phyloP scores from a whole-genome alignment of 139 green algal genomes.

The Chlorella sp. region DNA sequence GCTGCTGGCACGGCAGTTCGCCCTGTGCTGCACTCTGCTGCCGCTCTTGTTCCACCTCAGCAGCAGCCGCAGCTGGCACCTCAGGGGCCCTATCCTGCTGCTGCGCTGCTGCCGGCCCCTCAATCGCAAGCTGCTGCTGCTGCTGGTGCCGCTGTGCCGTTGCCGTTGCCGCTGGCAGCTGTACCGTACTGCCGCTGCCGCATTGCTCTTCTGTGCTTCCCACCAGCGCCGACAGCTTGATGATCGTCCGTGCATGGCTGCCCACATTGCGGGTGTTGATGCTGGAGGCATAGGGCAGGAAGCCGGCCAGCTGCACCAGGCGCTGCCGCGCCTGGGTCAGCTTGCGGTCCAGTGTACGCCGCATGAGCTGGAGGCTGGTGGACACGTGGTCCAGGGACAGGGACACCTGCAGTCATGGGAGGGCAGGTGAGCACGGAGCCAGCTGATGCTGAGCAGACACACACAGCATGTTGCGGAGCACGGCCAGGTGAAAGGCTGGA shows the following conservation, averaged over 20 bases:
- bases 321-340: constrained; percentile 11
- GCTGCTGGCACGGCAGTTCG: too few relatives aligned
- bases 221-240: constrained; percentile 9
- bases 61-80: too few relatives aligned
- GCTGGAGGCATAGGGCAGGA: constrained; percentile 1
- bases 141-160: neutral
- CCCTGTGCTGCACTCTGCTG: too few relatives aligned
- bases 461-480: too few relatives aligned
- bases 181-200: neutral
- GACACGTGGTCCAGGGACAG: constrained; percentile 4
- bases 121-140: neutral
- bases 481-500: too few relatives aligned
- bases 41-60: too few relatives aligned
- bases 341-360: neutral
- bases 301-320: constrained; percentile 13
- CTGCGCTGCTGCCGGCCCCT: too few relatives aligned
- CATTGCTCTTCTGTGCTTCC: neutral
- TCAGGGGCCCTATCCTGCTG: too few relatives aligned
- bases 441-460: too few relatives aligned
- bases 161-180: neutral
- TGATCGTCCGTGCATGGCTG: constrained; percentile 31
- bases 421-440: too few relatives aligned
- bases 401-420: constrained; percentile 3
- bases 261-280: constrained; percentile 10
- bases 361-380: neutral